Conservation (phyloP, 148 eudicot genomes). For the Rhododendron molle region DNA sequence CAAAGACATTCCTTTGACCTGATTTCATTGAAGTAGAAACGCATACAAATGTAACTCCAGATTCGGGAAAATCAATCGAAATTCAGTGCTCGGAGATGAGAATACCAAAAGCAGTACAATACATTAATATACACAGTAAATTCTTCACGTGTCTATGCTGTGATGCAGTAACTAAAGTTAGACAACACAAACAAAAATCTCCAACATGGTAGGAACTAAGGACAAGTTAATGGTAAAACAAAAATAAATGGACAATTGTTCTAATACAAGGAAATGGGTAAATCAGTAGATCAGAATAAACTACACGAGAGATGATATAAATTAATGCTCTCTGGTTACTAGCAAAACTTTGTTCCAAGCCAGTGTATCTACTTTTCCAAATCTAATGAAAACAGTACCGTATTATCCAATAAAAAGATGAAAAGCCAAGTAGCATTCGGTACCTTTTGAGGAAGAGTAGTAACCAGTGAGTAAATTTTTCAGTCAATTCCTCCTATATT, state of each 20-base stretch:
- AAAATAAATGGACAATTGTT: not conserved
- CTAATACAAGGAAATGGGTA: not conserved
- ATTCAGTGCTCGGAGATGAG: not conserved
- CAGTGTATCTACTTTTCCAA: not conserved
- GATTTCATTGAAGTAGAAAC: slow-evolving; percentile 10
- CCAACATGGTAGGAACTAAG: too few species aligned
- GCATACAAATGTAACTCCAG: not conserved
- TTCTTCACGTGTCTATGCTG: not conserved
- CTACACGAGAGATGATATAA: not conserved
- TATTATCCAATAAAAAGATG: not conserved
- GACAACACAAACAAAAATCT: not conserved
- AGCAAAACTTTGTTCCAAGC: not conserved
- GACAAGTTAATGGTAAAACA: not conserved
- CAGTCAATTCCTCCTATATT: not conserved
- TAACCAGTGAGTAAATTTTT: not conserved
- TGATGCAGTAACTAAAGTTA: not conserved
- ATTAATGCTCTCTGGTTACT: not conserved
- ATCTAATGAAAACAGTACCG: not conserved
- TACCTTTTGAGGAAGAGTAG: not conserved
- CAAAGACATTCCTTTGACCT: slow-evolving; percentile 97
- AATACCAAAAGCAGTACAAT: not conserved
- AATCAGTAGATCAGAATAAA: not conserved
- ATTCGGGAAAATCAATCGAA: not conserved
- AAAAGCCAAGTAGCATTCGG: not conserved
- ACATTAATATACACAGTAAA: not conserved